Evolutionary conservation across 2,329 filamentous ascomycete genomes (phyloP), one percentile per base, ranked within the genome.

Genomic region (Colletotrichum limetticola): DNA sequence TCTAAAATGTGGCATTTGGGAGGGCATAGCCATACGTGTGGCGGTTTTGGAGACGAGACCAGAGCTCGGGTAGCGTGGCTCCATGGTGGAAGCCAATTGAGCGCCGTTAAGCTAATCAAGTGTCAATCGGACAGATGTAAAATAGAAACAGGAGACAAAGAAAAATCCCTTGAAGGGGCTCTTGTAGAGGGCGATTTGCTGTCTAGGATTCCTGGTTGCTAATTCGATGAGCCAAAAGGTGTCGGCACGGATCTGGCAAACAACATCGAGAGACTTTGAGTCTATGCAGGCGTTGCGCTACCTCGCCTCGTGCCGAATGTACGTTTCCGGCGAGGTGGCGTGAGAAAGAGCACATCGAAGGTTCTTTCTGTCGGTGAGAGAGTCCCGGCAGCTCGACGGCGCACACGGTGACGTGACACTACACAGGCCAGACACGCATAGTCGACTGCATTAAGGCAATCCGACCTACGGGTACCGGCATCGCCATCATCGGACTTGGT

Each of bases 11-110:
- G 24, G 37, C 7, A 46, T 46, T 37, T 62, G 37, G 26, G 60
- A 52, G 60, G 42, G 60, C 60, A 62, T 42, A 62, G 60, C 60
- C 42, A 52, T 55, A 46, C 19, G n/a, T n/a, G 61, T 64, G 61
- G 61, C 61, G 61, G 22, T 55, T 64, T 16, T 37, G 49, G 61
- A 26, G 32, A 64, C 61, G 49, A 46, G 30, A 22, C 19, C n/a
- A 19, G 19, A 63, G 46, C 61, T 35, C 11, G 37, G 59, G 8
- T 6, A 59, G 30, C 8, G 24, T 57, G 32, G 16, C 37, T 7
- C 22, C 26, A 5, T 3, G 24, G 35, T 42, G 19, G 4, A 52
- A 6, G 26, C 19, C 59, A 28, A 30, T n/a, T 42, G 35, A 49
- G 59, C 32, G 57, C n/a, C 28, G 57, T 42, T 60, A 19, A 16